Evolutionary conservation across 306 rosid genomes (phyloP).

Genomic region (Casuarina glauca): DNA sequence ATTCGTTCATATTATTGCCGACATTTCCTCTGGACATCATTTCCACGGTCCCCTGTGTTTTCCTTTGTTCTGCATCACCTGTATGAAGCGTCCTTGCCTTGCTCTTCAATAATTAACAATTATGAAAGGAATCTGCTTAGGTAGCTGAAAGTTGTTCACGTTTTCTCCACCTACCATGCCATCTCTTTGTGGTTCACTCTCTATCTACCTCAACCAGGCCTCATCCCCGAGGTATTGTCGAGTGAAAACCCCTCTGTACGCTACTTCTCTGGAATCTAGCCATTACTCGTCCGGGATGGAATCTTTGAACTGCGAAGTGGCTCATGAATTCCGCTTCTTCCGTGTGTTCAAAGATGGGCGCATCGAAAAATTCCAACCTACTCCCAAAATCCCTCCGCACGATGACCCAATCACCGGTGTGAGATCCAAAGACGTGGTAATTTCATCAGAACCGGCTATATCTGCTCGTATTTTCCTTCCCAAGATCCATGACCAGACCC

Average conservation of each 20-base stretch:
- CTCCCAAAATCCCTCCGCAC: conserved; percentile 26
- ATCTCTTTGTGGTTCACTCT: no score
- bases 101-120: not conserved
- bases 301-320: not conserved
- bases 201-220: no score
- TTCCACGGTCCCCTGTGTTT: not conserved
- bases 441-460: conserved; percentile 29
- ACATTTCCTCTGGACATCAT: not conserved
- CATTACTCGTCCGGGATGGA: conserved; percentile 10
- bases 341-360: conserved; percentile 33
- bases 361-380: not conserved
- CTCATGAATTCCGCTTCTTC: conserved; percentile 32
- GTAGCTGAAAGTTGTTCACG: not conserved
- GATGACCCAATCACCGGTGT: conserved; percentile 23
- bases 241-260: no score
- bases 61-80: not conserved
- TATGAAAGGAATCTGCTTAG: not conserved
- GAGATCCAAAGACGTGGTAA: conserved; percentile 33
- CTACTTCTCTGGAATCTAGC: no score
- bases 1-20: not conserved
- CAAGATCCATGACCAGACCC: not conserved
- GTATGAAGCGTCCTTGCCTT: not conserved
- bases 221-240: no score
- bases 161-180: not conserved
- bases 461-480: conserved; percentile 43